Evolutionary conservation across 257 asterid species (phyloP), one percentile per base, ranked within the genome.

Genomic region (Gardenia jasminoides): DNA sequence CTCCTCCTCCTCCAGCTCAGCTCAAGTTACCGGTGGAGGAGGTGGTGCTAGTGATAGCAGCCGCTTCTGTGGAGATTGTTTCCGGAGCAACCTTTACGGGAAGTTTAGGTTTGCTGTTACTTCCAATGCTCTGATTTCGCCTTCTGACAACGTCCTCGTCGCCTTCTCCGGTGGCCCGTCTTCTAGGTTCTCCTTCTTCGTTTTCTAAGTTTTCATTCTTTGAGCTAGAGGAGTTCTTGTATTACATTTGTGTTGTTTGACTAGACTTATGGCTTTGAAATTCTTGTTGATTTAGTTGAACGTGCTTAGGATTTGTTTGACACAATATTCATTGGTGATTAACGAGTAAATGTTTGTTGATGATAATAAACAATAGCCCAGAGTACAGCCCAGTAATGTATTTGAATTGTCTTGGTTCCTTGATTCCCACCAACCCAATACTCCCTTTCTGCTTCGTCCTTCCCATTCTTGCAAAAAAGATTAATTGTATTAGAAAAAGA

Each of bases 161-260:
- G 98, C 97, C 0, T 95, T 93, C 81, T 95, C 99, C n/a, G 99
- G 98, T 50, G 98, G 97, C 59, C 81, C 92, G 47, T 87, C 94
- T 50, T 95, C 99, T 75, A 93, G 98, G 98, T 94, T 76, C 48
- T 26, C 7, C 64, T 50, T 67, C 2, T 20, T 10, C 16, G 6
- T 47, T 15, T 70, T 2, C 72, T 41, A 3, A 31, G 1, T 43
- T 46, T 22, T 13, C 6, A 47, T 9, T 47, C 12, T 16, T 76
- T 17, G 47, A 26, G 39, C 31, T 44, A 12, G 20, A 54, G 59
- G 17, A 17, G 66, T 48, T 47, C 33, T 0, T 50, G 16, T 33
- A 15, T 30, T 61, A 36, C 9, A 47, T 47, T 47, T 47, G 52
- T 11, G 52, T 47, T 47, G 52, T 47, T 47, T 47, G 52, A 47